A percentile compares a stretch with the other conserved stretches of the same genome.
Evolutionary conservation across 2,329 filamentous ascomycete species (phyloP).

Genomic region (Biscogniauxia sp.): DNA sequence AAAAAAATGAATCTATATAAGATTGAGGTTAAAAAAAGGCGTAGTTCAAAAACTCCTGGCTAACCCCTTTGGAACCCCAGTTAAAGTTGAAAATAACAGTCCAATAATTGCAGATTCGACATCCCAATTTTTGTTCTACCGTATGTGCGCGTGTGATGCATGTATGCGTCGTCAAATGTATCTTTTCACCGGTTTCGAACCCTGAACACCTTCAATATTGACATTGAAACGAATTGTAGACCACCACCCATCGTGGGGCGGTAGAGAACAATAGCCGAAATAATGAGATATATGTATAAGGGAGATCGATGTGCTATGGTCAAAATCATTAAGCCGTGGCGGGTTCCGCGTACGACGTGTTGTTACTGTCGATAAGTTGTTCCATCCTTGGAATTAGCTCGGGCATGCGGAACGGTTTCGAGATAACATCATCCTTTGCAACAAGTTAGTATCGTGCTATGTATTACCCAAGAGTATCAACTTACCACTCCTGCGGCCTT

Average conservation of each 20-base stretch:
- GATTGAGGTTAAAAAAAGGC: too few relatives aligned
- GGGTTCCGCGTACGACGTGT: constrained; percentile 17
- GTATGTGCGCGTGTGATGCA: too few relatives aligned
- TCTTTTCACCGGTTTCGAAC: not conserved
- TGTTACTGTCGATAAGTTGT: constrained; percentile 42
- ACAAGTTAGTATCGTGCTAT: constrained; percentile 17
- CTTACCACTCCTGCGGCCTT: constrained; percentile 70
- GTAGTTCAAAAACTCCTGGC: too few relatives aligned
- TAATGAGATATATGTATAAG: not conserved
- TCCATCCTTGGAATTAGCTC: constrained; percentile 68
- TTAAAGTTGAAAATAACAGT: too few relatives aligned
- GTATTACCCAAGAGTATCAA: constrained; percentile 12
- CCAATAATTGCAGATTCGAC: too few relatives aligned
- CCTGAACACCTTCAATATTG: not conserved
- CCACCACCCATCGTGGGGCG: not conserved
- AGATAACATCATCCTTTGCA: constrained; percentile 67
- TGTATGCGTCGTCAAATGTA: too few relatives aligned
- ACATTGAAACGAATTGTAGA: not conserved
- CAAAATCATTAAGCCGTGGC: constrained; percentile 9
- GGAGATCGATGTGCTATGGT: not conserved
- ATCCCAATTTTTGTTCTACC: too few relatives aligned
- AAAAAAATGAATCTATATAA: too few relatives aligned
- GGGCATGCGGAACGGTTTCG: constrained; percentile 76
- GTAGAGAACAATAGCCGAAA: not conserved
- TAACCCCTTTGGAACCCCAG: too few relatives aligned